Percentiles rank a stretch among this genome's conserved stretches.
phyloP scores from a whole-genome alignment of 2,329 filamentous ascomycete genomes.

The Fusarium oxysporum region DNA sequence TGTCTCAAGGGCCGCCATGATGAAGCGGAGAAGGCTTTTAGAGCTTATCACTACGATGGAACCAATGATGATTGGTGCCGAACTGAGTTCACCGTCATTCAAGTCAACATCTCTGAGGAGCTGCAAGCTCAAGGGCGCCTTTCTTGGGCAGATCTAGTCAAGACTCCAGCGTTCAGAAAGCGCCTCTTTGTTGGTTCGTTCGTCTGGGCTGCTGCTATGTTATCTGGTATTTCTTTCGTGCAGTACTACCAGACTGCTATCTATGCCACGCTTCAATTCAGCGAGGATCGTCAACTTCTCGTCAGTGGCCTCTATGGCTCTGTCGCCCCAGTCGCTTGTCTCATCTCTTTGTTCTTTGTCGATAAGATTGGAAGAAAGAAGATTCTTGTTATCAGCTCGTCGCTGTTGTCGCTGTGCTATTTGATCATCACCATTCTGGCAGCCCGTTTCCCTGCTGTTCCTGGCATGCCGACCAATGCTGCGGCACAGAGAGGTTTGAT shows the following conservation, averaged over 20 bases:
- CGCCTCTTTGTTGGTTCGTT: conserved; percentile 54
- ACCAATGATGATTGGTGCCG: conserved; percentile 53
- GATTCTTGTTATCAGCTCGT: conserved; percentile 53
- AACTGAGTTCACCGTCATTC: conserved; percentile 50
- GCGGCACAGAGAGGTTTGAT: conserved; percentile 54
- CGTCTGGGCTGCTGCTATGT: conserved; percentile 56
- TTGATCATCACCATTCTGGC: conserved; percentile 55
- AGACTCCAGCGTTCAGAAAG: conserved; percentile 50
- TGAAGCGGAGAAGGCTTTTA: conserved; percentile 51
- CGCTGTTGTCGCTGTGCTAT: conserved; percentile 52
- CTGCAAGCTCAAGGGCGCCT: conserved; percentile 42
- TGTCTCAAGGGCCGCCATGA: conserved; percentile 52
- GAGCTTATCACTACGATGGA: conserved; percentile 51
- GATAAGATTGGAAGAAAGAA: conserved; percentile 52
- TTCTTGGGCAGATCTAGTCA: conserved; percentile 50
- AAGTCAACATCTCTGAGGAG: conserved; percentile 53
- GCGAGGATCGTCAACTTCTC: conserved; percentile 52
- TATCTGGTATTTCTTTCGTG: conserved; percentile 57
- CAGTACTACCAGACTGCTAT: conserved; percentile 58
- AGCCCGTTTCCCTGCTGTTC: conserved; percentile 51
- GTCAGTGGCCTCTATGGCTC: conserved; percentile 56
- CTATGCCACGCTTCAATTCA: conserved; percentile 54
- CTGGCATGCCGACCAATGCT: conserved; percentile 52
- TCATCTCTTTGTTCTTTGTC: conserved; percentile 54
- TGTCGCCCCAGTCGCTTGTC: conserved; percentile 52